Conservation (phyloP, 202 grass and related monocot species). For the Miscanthus sacchariflorus region DNA sequence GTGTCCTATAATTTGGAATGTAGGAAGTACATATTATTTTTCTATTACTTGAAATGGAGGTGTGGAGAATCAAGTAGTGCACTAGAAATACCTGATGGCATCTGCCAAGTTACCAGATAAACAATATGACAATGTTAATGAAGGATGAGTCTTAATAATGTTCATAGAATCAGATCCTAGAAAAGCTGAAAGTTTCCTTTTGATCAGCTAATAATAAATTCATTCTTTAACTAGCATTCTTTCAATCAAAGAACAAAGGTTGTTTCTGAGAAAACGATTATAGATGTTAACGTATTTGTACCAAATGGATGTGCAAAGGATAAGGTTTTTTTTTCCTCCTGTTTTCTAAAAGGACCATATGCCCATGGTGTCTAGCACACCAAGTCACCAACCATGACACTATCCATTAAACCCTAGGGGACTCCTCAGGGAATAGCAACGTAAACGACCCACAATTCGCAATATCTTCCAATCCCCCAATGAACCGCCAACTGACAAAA, state of each 20-base stretch:
- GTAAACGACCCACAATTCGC: neutral
- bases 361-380: neutral
- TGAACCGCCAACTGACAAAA: neutral
- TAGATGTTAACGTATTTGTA: neutral
- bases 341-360: neutral
- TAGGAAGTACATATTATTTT: neutral
- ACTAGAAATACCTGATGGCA: constrained; percentile 3
- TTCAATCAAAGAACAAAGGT: neutral
- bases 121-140: constrained; percentile 17
- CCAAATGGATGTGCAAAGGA: constrained; percentile 13
- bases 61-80: neutral
- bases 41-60: constrained; percentile 15
- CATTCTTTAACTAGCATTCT: constrained; percentile 26
- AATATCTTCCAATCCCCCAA: neutral
- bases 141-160: constrained; percentile 17
- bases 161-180: neutral
- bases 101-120: neutral
- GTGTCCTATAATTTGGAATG: neutral
- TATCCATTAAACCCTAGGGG: neutral
- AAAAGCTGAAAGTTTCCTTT: neutral
- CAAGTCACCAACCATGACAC: neutral
- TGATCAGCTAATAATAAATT: neutral
- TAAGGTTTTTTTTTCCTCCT: neutral
- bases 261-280: neutral
- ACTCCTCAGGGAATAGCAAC: constrained; percentile 11